Conservation (phyloP, 352 stramenopile genomes). For the Phytophthora quininea region DNA sequence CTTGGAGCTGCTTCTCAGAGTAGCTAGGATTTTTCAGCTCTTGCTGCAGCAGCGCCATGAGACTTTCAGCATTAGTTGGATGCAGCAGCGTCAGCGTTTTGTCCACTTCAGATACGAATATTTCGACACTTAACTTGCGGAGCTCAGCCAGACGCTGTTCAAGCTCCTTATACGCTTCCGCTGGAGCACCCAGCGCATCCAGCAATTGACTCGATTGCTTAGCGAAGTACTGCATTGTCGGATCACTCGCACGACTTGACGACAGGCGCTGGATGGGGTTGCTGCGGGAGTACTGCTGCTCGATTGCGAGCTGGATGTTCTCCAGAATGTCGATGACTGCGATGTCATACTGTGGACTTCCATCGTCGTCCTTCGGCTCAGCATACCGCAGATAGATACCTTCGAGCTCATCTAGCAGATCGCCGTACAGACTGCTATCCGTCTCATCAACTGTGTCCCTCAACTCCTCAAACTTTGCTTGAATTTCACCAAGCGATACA, state of each 20-base stretch:
- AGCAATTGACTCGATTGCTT: not conserved
- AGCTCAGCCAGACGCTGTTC: not conserved
- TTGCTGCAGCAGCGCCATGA: not conserved
- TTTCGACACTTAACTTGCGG: not conserved
- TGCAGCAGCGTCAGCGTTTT: not conserved
- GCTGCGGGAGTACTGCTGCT: not conserved
- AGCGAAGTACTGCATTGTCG: not conserved
- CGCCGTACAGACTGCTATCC: not conserved
- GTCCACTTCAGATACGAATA: constrained; percentile 6
- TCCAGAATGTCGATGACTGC: not conserved
- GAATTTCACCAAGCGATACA: not conserved
- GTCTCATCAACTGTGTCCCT: not conserved
- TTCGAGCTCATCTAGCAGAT: not conserved
- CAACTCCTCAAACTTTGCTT: not conserved
- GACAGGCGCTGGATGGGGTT: not conserved
- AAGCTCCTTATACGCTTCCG: not conserved
- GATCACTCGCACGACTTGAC: not conserved
- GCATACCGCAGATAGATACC: not conserved
- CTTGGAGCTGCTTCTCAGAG: not conserved
- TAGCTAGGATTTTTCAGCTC: constrained; percentile 1
- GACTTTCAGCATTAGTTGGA: not conserved
- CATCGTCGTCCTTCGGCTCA: not conserved
- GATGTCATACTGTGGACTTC: not conserved
- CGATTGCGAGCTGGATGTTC: not conserved
- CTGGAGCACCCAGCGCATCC: not conserved